A percentile compares a stretch with the other conserved stretches of the same genome.
Evolutionary conservation across 2,329 filamentous ascomycete species (phyloP).

Genomic region (Colletotrichum phormii): DNA sequence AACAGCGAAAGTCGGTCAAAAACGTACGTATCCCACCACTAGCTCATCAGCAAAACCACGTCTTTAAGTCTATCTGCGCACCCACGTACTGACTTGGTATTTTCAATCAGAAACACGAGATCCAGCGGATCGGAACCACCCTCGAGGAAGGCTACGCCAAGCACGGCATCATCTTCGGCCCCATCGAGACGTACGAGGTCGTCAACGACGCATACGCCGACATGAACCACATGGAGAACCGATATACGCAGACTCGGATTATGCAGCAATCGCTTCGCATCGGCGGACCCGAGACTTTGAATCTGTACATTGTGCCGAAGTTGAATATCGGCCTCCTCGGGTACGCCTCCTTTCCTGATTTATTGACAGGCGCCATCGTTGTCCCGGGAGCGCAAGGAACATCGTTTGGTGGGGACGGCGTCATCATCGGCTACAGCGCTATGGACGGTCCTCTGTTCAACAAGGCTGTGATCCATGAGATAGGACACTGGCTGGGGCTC

Average conservation of each 20-base stretch:
- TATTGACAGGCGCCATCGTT: too few relatives aligned
- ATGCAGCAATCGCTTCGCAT: neutral
- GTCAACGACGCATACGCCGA: neutral
- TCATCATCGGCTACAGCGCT: too few relatives aligned
- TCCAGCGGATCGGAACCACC: neutral
- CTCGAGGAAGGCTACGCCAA: neutral
- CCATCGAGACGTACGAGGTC: neutral
- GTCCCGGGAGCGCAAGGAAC: too few relatives aligned
- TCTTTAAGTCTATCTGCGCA: neutral
- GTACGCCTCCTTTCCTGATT: neutral
- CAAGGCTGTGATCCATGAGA: slow-evolving; percentile 2
- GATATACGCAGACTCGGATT: neutral
- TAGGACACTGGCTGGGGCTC: slow-evolving; percentile 6
- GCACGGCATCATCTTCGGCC: neutral
- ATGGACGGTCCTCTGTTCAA: neutral
- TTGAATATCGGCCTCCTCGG: neutral
- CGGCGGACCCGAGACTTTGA: slow-evolving; percentile 5
- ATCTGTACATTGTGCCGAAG: slow-evolving; percentile 5
- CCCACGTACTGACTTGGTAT: neutral
- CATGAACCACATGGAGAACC: neutral
- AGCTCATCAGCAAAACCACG: too few relatives aligned
- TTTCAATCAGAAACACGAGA: neutral
- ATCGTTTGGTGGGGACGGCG: too few relatives aligned
- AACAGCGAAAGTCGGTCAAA: neutral
- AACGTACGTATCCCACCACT: neutral